Conservation (phyloP, 306 rosid genomes). For the Acacia acuminata region DNA sequence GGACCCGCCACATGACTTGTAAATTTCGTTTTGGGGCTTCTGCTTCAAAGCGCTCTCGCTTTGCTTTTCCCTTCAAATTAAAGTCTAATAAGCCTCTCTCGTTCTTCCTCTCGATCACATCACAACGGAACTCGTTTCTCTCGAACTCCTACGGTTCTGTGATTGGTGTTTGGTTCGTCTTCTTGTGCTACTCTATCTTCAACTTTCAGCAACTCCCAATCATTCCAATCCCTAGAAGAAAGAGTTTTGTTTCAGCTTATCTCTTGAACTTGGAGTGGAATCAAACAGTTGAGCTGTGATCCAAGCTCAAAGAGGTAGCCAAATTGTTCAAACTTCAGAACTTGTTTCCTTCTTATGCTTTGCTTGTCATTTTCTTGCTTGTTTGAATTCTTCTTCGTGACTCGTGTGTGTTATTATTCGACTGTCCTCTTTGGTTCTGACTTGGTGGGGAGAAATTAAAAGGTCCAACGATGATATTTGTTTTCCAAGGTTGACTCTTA, state of each 20-base stretch:
- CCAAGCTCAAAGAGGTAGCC: constrained; percentile 44
- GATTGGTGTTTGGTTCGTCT: constrained; percentile 15
- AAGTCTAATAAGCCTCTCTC: constrained; percentile 28
- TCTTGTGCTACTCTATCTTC: constrained; percentile 11
- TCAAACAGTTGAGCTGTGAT: constrained; percentile 33
- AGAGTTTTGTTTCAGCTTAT: constrained; percentile 33
- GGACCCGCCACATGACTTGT: background rate
- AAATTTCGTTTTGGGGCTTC: constrained; percentile 1
- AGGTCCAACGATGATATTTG: background rate
- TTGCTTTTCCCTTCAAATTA: constrained; percentile 37
- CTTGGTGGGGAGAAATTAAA: background rate
- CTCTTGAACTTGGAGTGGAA: constrained; percentile 18
- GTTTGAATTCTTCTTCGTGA: background rate
- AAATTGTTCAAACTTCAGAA: background rate
- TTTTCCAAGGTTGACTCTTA: background rate
- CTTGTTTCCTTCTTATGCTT: background rate
- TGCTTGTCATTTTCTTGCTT: background rate
- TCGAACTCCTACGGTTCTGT: background rate
- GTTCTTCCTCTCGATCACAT: constrained; percentile 33
- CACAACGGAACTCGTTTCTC: constrained; percentile 8
- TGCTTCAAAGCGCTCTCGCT: constrained; percentile 1
- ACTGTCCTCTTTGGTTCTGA: constrained; percentile 7
- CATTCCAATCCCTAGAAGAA: constrained; percentile 45
- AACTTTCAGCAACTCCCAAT: background rate
- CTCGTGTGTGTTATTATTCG: background rate